Evolutionary conservation across 805 yeast species (phyloP), one percentile per base, ranked within the genome.

Genomic region (Yamadazyma sp.): DNA sequence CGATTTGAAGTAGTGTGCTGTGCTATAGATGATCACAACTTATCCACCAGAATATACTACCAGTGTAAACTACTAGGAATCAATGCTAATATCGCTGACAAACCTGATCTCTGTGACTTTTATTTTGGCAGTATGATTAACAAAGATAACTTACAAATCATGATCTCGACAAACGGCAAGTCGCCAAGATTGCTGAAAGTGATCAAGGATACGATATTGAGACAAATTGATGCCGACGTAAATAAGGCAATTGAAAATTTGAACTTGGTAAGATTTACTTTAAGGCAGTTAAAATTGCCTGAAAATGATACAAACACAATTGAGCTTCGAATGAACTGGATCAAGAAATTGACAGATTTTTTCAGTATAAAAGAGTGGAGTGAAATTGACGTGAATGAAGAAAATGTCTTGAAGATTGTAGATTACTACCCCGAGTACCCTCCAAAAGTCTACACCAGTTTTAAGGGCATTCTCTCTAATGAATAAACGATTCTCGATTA

Each of bases 111-210:
- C 42, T 86, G 95, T 63, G 95, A 86, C 58, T 86, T 84, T 59
- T 86, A 84, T 62, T 86, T 86, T 57, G 95, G 95, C 1, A 77
- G 90, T 16, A 79, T 82, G 64, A 79, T 77, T 56, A 71, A 84
- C 51, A 76, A 75, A 46, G 93, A 90, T 11, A 77, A 80, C 11
- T 62, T 86, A 34, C 93, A 85, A 54, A 71, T 86, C 25, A 81
- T 86, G 90, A 82, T 86, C 10, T 78, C 87, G 26, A 84, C 95
- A 9, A 85, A 84, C 56, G 95, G 95, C 3, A 76, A 80, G 49
- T 82, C 90, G 2, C 95, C 95, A 1, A 61, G 93, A 37, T 71
- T 86, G 49, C 82, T 88, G 35, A 71, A 71, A 44, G 46, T 67
- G 37, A 65, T 69, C 40, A 68, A 67, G 45, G 72, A 77, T 41